These are phyloP conservation scores for Colletotrichum shisoi DNA, from an alignment of 2,329 filamentous ascomycete species.

Conservation along the genomic window DNA sequence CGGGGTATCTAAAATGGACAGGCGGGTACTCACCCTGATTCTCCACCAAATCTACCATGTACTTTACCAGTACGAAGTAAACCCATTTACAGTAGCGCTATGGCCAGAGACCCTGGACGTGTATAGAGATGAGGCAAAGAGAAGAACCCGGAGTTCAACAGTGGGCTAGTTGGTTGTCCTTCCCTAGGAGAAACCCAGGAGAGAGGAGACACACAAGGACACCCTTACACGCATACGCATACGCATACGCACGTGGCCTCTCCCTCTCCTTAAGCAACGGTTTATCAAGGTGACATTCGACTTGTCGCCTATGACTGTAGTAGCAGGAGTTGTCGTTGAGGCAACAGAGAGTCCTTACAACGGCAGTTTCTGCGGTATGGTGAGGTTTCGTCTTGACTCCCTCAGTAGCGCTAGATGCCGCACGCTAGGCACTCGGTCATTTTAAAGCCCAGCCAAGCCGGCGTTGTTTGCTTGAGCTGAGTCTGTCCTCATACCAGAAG, in stretches of 20 bases:
- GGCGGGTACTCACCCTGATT: slow-evolving; percentile 24
- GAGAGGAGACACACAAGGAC: background rate
- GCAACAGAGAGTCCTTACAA: background rate
- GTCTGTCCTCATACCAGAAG: background rate
- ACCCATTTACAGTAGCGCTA: slow-evolving; percentile 27
- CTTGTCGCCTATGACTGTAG: background rate
- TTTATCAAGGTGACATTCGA: background rate
- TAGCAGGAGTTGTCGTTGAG: background rate
- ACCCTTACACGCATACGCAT: background rate
- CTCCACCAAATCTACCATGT: slow-evolving; percentile 25
- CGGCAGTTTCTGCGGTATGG: background rate
- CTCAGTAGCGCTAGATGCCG: slow-evolving; percentile 12
- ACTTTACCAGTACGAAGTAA: slow-evolving; percentile 20
- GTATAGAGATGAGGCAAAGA: slow-evolving; percentile 19
- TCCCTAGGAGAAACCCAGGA: background rate
- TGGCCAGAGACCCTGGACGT: slow-evolving; percentile 15
- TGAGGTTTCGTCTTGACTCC: slow-evolving; percentile 10
- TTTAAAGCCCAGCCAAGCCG: background rate
- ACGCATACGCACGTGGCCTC: no score
- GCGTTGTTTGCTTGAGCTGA: background rate
- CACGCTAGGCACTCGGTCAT: slow-evolving; percentile 8
- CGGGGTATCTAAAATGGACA: slow-evolving; percentile 23
- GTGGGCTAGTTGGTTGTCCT: background rate
- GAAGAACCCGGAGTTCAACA: background rate
- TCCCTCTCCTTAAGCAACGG: no score